Base-by-base conservation (phyloP, 495 filamentous ascomycete genomes). In the Parathielavia appendiculata region DNA sequence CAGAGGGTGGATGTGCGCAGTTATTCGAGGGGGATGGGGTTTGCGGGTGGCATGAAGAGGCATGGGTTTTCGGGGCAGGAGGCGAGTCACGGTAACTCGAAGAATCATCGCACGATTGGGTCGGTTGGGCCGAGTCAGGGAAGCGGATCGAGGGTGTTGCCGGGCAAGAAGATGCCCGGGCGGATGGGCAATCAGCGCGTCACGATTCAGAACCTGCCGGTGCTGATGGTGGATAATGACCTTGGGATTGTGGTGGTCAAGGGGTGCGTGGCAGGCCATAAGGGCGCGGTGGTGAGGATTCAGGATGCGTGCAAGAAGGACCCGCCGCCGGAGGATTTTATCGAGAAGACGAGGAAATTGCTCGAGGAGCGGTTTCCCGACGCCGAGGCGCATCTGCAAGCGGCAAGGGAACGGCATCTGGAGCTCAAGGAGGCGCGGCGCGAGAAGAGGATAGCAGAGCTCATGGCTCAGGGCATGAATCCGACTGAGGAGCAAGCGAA, bases 111-210 rank as follows among this genome's bases (percentile, higher is more conserved):
- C 66, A 85, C 87, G 3, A 87, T 96, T 78, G 93, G 93, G 77
- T 91, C 89, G 5, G 76, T 83, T 13, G 93, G 93, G 62, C 89
- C 85, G 39, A 85, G 85, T 65, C 93, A 98, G 72, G 93, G 93
- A 62, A 84, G 88, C 70, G 93, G 93, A 71, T 93, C 89, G 44
- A 79, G 93, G 64, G 93, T 98, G 43, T 82, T 87, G 58, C 93
- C 93, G 0, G 93, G 93, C 51, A 98, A 98, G 84, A 90, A 89
- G 73, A 98, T 98, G 93, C 83, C 93, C 20, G 93, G 93, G 56
- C 82, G 89, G 45, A 97, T 98, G 93, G 93, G 93, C 23, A 85
- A 85, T 56, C 78, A 92, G 71, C 82, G 83, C 62, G 87, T 90
- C 44, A 98, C 93, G 39, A 77, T 90, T 17, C 91, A 97, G 79